Base-by-base conservation (phyloP, 116 monocot genomes). In the Cymodocea nodosa region DNA sequence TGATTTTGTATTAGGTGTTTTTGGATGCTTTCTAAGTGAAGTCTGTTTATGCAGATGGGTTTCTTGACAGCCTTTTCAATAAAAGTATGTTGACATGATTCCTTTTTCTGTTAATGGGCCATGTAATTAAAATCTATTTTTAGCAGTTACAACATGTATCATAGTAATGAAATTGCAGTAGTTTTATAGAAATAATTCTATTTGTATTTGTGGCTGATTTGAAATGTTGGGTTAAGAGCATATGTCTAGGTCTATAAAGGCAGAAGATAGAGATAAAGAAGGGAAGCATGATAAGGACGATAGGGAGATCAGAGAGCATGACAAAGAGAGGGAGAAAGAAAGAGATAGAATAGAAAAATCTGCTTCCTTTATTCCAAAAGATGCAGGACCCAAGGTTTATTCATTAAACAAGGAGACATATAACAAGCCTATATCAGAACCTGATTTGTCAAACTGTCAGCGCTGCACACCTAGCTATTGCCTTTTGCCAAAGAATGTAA, bases 401-500 rank as follows among this genome's bases (percentile, higher is more conserved):
- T 61, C 74, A 69, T 67, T 79, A 59, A 79, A 74, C 62, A 92
- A 82, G 66, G 87, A 98, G 59, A 87, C 89, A 64, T 76, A 77
- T 51, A 91, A 89, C 66, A 93, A 89, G 56, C 84, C 93, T 23
- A 75, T 89, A 52, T 89, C 89, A 23, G 93, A 89, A 68, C 89
- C 89, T 70, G 93, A 93, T 68, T 79, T 93, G 52, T 83, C 89
- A 51, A 81, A 78, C 51, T 93, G 89, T 65, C 64, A 83, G 64
- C 81, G 75, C 14, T 89, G 93, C 49, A 89, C 93, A 7, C 93
- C 93, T 60, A 93, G 93, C 71, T 93, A 93, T 68, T 84, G 89
- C 15, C 93, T 65, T 49, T 25, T 65, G 5, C 93, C 93, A 37
- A 89, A 89, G 73, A 83, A 82, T 77, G 92, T 87, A 83, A 71